phyloP scores from a whole-genome alignment of 2,329 filamentous ascomycete genomes.

The Stemphylium vesicarium region DNA sequence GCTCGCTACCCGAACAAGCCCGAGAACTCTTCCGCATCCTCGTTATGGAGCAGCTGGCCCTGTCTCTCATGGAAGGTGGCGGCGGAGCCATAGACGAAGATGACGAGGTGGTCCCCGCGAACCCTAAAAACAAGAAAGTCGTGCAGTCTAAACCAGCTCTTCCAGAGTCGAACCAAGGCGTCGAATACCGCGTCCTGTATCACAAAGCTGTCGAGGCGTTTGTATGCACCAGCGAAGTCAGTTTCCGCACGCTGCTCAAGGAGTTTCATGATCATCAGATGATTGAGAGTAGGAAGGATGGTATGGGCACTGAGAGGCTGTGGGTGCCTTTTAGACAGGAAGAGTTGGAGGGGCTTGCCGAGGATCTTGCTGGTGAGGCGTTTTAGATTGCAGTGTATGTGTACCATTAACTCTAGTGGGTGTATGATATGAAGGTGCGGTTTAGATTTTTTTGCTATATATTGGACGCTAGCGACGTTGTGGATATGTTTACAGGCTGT shows the following conservation, averaged over 20 bases:
- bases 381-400: slow-evolving; percentile 22
- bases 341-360: slow-evolving; percentile 87
- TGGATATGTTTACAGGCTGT: too few species aligned
- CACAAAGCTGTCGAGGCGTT: slow-evolving; percentile 97
- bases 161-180: slow-evolving; percentile 60
- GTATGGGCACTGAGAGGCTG: slow-evolving; percentile 81
- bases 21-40: slow-evolving; percentile 84
- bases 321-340: slow-evolving; percentile 85
- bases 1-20: slow-evolving; percentile 90
- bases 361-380: slow-evolving; percentile 65
- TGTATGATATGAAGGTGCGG: too few species aligned
- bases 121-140: slow-evolving; percentile 33
- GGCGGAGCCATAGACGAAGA: slow-evolving; percentile 36
- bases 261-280: slow-evolving; percentile 99
- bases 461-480: too few species aligned
- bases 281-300: slow-evolving; percentile 87
- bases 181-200: slow-evolving; percentile 91
- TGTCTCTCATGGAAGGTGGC: slow-evolving; percentile 60
- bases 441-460: too few species aligned
- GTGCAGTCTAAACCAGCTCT: slow-evolving; percentile 29
- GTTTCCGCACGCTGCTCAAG: slow-evolving; percentile 90
- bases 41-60: slow-evolving; percentile 80
- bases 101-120: slow-evolving; percentile 20
- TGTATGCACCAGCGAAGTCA: slow-evolving; percentile 95
- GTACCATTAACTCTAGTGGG: too few species aligned